Percentiles rank a stretch among this genome's conserved stretches.
Evolutionary conservation across 768 basidiomycete species (phyloP).

Genomic region (Grammothele lineata): DNA sequence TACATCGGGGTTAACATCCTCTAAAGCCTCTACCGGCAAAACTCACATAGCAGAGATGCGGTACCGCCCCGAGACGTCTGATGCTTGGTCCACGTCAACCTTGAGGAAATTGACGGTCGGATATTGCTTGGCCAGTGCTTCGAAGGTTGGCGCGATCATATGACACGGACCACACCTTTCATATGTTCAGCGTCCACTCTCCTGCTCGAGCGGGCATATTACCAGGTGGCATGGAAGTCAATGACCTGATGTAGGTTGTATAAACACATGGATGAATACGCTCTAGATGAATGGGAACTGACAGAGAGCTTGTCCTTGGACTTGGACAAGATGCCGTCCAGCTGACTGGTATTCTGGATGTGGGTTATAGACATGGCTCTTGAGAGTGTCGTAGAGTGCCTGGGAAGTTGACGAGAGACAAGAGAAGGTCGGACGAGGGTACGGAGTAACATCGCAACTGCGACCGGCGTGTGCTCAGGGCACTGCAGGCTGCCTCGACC

Average conservation of each 20-base stretch:
- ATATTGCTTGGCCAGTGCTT: slow-evolving; percentile 65
- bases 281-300: slow-evolving; percentile 10
- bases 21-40: neutral
- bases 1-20: neutral
- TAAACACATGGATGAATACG: too few relatives aligned
- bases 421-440: slow-evolving; percentile 12
- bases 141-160: slow-evolving; percentile 73
- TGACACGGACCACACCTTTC: slow-evolving; percentile 85
- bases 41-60: slow-evolving; percentile 69
- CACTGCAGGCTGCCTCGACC: too few relatives aligned
- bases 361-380: slow-evolving; percentile 56
- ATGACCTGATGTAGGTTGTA: slow-evolving; percentile 50
- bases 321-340: slow-evolving; percentile 54
- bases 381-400: slow-evolving; percentile 1
- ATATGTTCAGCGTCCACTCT: slow-evolving; percentile 3
- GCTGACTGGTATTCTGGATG: slow-evolving; percentile 56
- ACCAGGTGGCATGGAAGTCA: slow-evolving; percentile 87
- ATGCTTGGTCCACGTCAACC: slow-evolving; percentile 71
- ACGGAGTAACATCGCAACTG: slow-evolving; percentile 12
- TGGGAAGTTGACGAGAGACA: slow-evolving; percentile 11
- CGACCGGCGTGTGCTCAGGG: neutral
- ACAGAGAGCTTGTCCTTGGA: slow-evolving; percentile 66
- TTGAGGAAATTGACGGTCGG: slow-evolving; percentile 77
- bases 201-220: slow-evolving; percentile 8
- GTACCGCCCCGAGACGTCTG: slow-evolving; percentile 63